Percentiles rank a stretch among this genome's conserved stretches.
Conservation (phyloP, 371 early-diverging fungal species). For the Catenaria anguillulae region DNA sequence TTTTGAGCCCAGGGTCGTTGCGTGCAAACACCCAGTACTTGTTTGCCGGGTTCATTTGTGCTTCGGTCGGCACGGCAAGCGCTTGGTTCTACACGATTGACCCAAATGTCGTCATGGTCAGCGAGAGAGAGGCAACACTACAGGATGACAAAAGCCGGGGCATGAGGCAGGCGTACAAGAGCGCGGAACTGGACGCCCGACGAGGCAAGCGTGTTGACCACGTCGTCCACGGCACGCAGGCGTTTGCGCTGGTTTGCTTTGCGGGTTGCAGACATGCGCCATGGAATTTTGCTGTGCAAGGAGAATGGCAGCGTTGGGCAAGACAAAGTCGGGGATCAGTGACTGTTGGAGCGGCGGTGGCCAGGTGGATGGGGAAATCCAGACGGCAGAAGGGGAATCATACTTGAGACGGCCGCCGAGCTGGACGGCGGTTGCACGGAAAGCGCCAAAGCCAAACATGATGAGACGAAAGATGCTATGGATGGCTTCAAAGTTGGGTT, state of each 20-base stretch:
- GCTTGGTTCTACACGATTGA: conserved; percentile 44
- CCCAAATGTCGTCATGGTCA: not conserved
- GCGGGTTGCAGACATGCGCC: conserved; percentile 73
- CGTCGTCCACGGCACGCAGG: conserved; percentile 74
- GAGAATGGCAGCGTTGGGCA: not conserved
- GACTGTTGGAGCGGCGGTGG: not conserved
- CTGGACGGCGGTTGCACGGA: not conserved
- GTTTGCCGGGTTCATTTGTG: conserved; percentile 70
- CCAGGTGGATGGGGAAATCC: no score
- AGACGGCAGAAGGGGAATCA: not conserved
- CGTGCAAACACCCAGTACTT: conserved; percentile 88
- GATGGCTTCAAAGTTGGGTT: not conserved
- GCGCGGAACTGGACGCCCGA: conserved; percentile 83
- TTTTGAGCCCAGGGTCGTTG: conserved; percentile 62
- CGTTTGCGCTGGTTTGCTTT: conserved; percentile 89
- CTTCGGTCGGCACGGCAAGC: conserved; percentile 57
- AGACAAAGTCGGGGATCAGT: not conserved
- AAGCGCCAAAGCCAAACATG: no score
- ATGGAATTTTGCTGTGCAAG: conserved; percentile 29
- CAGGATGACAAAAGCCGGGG: not conserved
- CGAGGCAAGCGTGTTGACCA: conserved; percentile 59
- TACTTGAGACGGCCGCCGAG: conserved; percentile 1
- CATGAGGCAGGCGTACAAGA: conserved; percentile 31
- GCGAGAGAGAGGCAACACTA: not conserved
- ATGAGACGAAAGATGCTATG: no score